phyloP scores from a whole-genome alignment of 208 protist genomes.

The Angomonas desouzai region DNA sequence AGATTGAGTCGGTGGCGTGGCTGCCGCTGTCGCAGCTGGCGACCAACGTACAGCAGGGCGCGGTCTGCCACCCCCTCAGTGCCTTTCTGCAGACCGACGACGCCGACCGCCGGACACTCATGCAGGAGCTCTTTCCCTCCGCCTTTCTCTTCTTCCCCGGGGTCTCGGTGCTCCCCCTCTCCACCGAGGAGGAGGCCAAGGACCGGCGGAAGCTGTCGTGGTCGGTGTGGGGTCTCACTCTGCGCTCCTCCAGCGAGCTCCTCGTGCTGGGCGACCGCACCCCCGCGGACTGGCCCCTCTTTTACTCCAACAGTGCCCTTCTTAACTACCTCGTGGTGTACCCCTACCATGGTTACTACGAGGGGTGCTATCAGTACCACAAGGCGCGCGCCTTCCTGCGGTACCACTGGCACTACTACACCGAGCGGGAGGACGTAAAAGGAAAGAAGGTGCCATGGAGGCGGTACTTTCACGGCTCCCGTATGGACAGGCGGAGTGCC shows the following conservation, averaged over 20 bases:
- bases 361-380: slow-evolving; percentile 37
- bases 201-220: slow-evolving; percentile 15
- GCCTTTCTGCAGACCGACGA: slow-evolving; percentile 39
- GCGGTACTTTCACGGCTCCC: slow-evolving; percentile 20
- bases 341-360: slow-evolving; percentile 69
- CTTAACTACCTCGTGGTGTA: slow-evolving; percentile 48
- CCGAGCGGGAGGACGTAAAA: background rate
- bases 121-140: slow-evolving; percentile 48
- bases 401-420: background rate
- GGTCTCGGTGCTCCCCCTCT: slow-evolving; percentile 16
- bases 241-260: slow-evolving; percentile 56
- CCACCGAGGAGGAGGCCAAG: slow-evolving; percentile 4
- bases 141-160: slow-evolving; percentile 51
- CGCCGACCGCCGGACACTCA: slow-evolving; percentile 37
- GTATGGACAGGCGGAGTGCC: slow-evolving; percentile 25
- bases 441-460: background rate
- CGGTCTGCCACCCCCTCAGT: slow-evolving; percentile 45
- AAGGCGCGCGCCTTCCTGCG: slow-evolving; percentile 7
- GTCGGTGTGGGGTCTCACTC: slow-evolving; percentile 63
- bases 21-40: slow-evolving; percentile 39
- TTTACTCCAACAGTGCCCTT: slow-evolving; percentile 42
- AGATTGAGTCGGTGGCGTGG: slow-evolving; percentile 63
- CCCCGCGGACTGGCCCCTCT: slow-evolving; percentile 63
- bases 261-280: slow-evolving; percentile 45
- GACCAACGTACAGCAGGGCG: slow-evolving; percentile 22